Evolutionary conservation across 2,329 filamentous ascomycete species (phyloP), one percentile per base, ranked within the genome.

Genomic region (Fusarium temperatum): DNA sequence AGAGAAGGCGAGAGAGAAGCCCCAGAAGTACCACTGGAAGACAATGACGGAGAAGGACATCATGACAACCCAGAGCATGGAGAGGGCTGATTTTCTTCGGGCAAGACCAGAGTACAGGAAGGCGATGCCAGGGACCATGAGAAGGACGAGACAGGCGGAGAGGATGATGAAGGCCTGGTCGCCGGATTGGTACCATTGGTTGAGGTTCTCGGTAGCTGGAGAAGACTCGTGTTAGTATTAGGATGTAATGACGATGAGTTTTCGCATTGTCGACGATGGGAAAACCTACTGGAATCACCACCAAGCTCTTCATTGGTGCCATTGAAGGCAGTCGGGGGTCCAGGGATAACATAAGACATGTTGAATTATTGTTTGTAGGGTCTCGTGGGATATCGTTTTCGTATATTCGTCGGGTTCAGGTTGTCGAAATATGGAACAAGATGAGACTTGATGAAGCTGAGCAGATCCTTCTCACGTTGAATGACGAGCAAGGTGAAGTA

Each of bases 1-100:
- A 80, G 93, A 96, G 84, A 98, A 98, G 59, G 96, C 95, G 70
- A 99, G 88, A 20, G 96, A 98, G 84, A 98, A 99, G 42, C 96
- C 96, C 96, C 96, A 98, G 83, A 99, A 98, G 81, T 98, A 98
- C 96, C 96, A 99, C 86, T 99, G 96, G 87, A 99, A 98, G 64
- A 94, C 93, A 82, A 98, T 89, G 81, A 98, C 91, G 54, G 94
- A 95, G 81, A 93, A 93, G 53, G 95, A 96, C 82, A 93, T 96
- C 94, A 99, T 97, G 85, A 93, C 95, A 20, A 96, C 95, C 94
- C 95, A 98, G 80, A 99, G 96, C 87, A 98, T 93, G 74, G 95
- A 98, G 48, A 99, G 89, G 36, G 96, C 96, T 10, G 96, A 98
- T 87, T 99, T 99, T 87, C 96, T 91, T 76, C 96, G 93, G n/a